phyloP scores from a whole-genome alignment of 345 rosid species.

The Pugionium dolabratum region DNA sequence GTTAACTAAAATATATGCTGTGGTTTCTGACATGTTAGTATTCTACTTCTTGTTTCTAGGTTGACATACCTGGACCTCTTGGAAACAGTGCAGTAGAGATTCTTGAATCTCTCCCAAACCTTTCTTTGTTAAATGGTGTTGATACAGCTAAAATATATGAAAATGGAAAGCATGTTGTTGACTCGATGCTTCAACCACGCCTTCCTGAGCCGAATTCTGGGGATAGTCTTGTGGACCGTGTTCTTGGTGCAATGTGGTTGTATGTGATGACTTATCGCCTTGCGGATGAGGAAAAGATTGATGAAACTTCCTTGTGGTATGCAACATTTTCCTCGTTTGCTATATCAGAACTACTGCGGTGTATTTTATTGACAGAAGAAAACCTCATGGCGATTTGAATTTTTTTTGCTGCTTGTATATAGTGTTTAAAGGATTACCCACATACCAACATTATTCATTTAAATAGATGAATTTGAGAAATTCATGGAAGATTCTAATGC shows the following conservation, averaged over 20 bases:
- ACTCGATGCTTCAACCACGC: slow-evolving; percentile 72
- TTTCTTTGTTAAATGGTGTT: slow-evolving; percentile 72
- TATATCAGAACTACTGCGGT: slow-evolving; percentile 6
- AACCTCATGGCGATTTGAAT: background rate
- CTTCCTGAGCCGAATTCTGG: slow-evolving; percentile 69
- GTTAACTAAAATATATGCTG: slow-evolving; percentile 20
- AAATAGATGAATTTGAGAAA: background rate
- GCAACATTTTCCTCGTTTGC: slow-evolving; percentile 27
- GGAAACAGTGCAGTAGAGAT: slow-evolving; percentile 70
- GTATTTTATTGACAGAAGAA: slow-evolving; percentile 19
- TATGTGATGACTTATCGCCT: slow-evolving; percentile 87
- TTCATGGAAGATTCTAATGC: background rate
- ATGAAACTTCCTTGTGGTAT: slow-evolving; percentile 89
- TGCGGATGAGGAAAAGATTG: slow-evolving; percentile 92
- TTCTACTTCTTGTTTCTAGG: slow-evolving; percentile 47
- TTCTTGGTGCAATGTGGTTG: slow-evolving; percentile 85
- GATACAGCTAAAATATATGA: slow-evolving; percentile 62
- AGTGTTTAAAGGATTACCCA: background rate
- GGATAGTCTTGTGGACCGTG: slow-evolving; percentile 70
- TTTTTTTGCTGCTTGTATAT: slow-evolving; percentile 1
- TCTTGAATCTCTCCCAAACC: slow-evolving; percentile 64
- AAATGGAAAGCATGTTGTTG: slow-evolving; percentile 67
- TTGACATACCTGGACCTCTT: slow-evolving; percentile 90
- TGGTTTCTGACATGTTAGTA: slow-evolving; percentile 12
- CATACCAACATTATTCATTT: background rate